These are phyloP conservation scores for Pelargonium nanum DNA, from an alignment of 345 rosid species.

Conservation along the genomic window DNA sequence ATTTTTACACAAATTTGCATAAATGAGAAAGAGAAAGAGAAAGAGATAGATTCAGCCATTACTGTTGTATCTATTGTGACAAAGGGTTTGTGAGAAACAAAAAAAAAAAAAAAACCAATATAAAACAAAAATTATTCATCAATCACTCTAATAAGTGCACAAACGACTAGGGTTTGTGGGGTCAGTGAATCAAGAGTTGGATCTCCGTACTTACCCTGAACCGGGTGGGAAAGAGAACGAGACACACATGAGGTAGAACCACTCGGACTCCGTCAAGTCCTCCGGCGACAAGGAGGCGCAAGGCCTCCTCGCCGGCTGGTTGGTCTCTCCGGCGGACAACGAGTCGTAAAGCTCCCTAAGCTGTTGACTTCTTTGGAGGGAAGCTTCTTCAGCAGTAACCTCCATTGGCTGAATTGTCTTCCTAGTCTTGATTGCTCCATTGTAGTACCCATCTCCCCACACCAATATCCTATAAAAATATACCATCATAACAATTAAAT, in stretches of 20 bases:
- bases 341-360: conserved; percentile 86
- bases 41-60: too few relatives aligned
- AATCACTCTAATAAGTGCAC: too few relatives aligned
- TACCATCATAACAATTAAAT: not conserved
- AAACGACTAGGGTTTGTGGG: not conserved
- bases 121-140: too few relatives aligned
- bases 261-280: conserved; percentile 90
- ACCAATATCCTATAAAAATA: conserved; percentile 42
- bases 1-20: not conserved
- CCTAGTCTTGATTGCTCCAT: conserved; percentile 92
- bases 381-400: conserved; percentile 78
- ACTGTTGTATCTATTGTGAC: not conserved
- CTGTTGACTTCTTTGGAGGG: conserved; percentile 89
- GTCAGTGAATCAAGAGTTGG: not conserved
- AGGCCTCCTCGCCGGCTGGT: conserved; percentile 61
- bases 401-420: conserved; percentile 94
- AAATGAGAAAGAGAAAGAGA: not conserved
- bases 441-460: conserved; percentile 94
- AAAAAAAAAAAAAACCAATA: too few relatives aligned
- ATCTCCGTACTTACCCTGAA: conserved; percentile 68
- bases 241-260: conserved; percentile 97
- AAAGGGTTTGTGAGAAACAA: not conserved
- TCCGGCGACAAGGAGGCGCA: conserved; percentile 84
- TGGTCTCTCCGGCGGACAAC: conserved; percentile 62
- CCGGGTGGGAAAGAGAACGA: conserved; percentile 85